Evolutionary conservation across 306 rosid species (phyloP).

Genomic region (Vigna radiata): DNA sequence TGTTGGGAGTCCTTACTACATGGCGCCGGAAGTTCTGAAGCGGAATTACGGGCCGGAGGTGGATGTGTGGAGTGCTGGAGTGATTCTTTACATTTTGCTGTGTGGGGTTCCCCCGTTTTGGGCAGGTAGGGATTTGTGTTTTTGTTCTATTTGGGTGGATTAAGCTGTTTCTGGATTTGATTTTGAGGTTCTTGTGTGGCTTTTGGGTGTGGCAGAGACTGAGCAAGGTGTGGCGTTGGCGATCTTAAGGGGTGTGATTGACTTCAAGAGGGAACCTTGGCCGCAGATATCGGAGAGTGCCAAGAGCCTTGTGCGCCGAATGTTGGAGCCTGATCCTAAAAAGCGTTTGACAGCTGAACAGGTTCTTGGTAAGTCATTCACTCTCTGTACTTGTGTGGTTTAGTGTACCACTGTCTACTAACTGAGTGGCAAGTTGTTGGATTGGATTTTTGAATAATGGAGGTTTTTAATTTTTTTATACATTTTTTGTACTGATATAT

Average conservation of each 20-base stretch:
- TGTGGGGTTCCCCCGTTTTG: slow-evolving; percentile 91
- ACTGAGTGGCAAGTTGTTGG: slow-evolving; percentile 26
- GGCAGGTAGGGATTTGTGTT: slow-evolving; percentile 61
- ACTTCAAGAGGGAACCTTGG: slow-evolving; percentile 97
- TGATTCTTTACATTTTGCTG: slow-evolving; percentile 75
- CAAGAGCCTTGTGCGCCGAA: slow-evolving; percentile 81
- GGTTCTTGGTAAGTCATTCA: slow-evolving; percentile 82
- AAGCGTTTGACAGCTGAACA: slow-evolving; percentile 88
- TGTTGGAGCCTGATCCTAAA: slow-evolving; percentile 84
- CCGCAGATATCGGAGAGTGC: slow-evolving; percentile 96
- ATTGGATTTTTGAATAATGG: neutral
- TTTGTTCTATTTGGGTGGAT: neutral
- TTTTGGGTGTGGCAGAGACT: slow-evolving; percentile 62
- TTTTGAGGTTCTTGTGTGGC: slow-evolving; percentile 25
- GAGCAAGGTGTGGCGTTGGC: slow-evolving; percentile 96
- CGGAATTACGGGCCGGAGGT: slow-evolving; percentile 80
- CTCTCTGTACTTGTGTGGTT: neutral
- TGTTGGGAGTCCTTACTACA: slow-evolving; percentile 83
- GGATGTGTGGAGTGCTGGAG: slow-evolving; percentile 90
- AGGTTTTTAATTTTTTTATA: neutral
- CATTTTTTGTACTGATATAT: neutral
- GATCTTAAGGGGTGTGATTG: slow-evolving; percentile 85
- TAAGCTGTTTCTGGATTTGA: slow-evolving; percentile 4
- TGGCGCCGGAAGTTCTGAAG: slow-evolving; percentile 89
- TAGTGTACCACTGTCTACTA: neutral